phyloP scores from a whole-genome alignment of 257 asterid species.

The Eustoma russellianum region DNA sequence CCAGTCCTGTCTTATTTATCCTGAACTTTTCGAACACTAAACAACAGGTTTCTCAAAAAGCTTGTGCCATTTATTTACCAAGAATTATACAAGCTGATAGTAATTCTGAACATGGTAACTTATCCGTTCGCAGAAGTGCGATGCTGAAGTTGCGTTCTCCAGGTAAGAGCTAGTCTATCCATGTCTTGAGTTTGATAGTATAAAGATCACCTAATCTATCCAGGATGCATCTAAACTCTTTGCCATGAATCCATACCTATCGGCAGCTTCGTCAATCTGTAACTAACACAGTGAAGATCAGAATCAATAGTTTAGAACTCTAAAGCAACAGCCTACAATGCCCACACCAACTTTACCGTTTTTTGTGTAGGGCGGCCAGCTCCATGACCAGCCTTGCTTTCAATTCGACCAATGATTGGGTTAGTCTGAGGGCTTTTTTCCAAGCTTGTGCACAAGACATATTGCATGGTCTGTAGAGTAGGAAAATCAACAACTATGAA shows the following conservation, averaged over 20 bases:
- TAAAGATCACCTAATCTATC: conserved; percentile 35
- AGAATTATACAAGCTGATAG: no score
- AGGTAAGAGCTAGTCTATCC: no score
- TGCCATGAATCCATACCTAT: conserved; percentile 74
- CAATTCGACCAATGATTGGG: conserved; percentile 74
- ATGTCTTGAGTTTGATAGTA: not conserved
- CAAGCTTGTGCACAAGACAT: conserved; percentile 53
- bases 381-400: conserved; percentile 91
- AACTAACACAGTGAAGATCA: not conserved
- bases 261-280: conserved; percentile 87
- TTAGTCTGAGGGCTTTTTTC: conserved; percentile 67
- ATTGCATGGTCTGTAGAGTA: conserved; percentile 66
- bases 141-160: no score
- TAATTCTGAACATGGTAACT: no score
- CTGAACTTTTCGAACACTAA: no score
- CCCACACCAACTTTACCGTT: conserved; percentile 26
- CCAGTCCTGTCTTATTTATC: no score
- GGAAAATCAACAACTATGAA: no score
- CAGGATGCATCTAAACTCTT: conserved; percentile 63
- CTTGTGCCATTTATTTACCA: no score
- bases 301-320: not conserved
- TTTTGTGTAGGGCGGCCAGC: conserved; percentile 91
- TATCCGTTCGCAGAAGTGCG: no score
- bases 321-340: not conserved
- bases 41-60: no score